phyloP scores from a whole-genome alignment of 2,329 filamentous ascomycete genomes.

The Penicillium sp. region DNA sequence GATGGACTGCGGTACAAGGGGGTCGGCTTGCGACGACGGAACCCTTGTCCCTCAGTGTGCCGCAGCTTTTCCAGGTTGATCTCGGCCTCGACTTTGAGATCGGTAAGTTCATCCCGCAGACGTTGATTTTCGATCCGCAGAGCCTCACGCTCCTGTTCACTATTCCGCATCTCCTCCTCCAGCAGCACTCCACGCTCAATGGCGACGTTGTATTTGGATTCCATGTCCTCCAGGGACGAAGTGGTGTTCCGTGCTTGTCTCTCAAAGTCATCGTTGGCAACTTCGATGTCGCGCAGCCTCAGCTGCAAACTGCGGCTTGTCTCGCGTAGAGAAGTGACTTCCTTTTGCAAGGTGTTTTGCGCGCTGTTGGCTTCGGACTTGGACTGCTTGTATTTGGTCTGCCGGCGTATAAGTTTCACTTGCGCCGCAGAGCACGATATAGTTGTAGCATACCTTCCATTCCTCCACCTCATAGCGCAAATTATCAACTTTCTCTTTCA shows the following conservation, averaged over 20 bases:
- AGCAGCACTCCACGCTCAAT: slow-evolving; percentile 90
- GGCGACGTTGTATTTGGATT: slow-evolving; percentile 92
- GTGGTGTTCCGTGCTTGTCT: slow-evolving; percentile 92
- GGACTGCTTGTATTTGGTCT: slow-evolving; percentile 95
- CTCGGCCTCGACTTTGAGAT: slow-evolving; percentile 90
- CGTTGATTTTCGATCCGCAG: slow-evolving; percentile 88
- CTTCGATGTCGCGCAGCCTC: slow-evolving; percentile 87
- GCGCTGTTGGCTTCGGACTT: slow-evolving; percentile 81
- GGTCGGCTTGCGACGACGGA: slow-evolving; percentile 50
- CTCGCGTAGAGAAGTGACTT: slow-evolving; percentile 88
- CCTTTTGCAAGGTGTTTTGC: slow-evolving; percentile 85
- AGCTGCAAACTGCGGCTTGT: slow-evolving; percentile 75
- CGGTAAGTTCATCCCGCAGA: slow-evolving; percentile 82
- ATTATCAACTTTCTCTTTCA: slow-evolving; percentile 82
- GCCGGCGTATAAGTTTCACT: slow-evolving; percentile 5
- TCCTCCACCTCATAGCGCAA: slow-evolving; percentile 89
- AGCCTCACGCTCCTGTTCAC: slow-evolving; percentile 84
- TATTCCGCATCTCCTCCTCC: slow-evolving; percentile 87
- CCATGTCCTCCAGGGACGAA: slow-evolving; percentile 91
- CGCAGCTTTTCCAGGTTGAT: slow-evolving; percentile 91
- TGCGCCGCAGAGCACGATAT: not conserved
- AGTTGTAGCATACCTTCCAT: slow-evolving; percentile 72
- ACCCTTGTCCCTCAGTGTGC: slow-evolving; percentile 55
- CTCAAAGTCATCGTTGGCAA: slow-evolving; percentile 97
- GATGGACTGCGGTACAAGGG: slow-evolving; percentile 47